Evolutionary conservation across 2,329 filamentous ascomycete species (phyloP), one percentile per base, ranked within the genome.

Genomic region (Penicillium sp.): DNA sequence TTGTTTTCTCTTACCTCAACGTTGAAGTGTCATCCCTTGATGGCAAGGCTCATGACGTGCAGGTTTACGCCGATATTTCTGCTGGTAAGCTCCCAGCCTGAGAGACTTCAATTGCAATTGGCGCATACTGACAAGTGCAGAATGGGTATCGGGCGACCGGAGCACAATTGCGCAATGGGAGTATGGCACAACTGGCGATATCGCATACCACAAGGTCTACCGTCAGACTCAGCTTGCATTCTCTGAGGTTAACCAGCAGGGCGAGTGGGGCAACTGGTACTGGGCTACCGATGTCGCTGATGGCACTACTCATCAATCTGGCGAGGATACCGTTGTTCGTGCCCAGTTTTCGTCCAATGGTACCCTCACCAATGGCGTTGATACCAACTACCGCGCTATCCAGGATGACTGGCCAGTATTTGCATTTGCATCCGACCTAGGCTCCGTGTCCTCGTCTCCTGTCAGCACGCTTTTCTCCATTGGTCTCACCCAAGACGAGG

Each of bases 21-120:
- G 82, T 90, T 26, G 81, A 80, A 10, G 84, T 89, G 7, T 73
- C 73, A 35, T 88, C 88, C 1, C 66, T 84, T 2, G 89, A 92
- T 71, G 87, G 86, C 11, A 68, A 69, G 3, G 64, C 77, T 1
- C 89, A 92, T 69, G 75, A 83, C 44, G 86, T 91, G 1, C 84
- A 90, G 66, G 67, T 92, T 4, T 92, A 93, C 68, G 81, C 87
- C 24, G 90, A 92, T 67, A 86, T 91, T 39, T 87, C 88, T 52
- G 87, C 85, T 54, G 86, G 86, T 88, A 70, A 70, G 81, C 71
- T 27, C 24, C 27, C 8, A 11, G 8, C 10, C 24, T 46, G 10
- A 9, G 21, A 22, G 1, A 21, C 19, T 35, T 8, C 22, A 31
- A 7, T 39, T 19, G 24, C 8, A 21, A 42, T 21, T 42, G 4